Evolutionary conservation across 192 early-diverging fungal species (phyloP).

Genomic region (Backusella tarrabulga): DNA sequence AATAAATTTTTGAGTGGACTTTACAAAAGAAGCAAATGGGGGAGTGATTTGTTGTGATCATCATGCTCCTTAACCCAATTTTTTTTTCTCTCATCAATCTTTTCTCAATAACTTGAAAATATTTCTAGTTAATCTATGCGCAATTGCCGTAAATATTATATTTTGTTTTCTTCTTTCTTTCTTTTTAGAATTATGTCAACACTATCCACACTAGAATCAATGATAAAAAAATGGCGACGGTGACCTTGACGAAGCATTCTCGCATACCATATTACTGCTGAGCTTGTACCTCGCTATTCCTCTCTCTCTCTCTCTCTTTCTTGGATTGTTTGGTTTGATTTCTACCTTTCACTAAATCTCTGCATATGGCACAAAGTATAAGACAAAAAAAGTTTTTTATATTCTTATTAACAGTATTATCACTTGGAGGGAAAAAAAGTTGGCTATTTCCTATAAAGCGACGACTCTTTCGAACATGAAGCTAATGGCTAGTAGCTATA

Average conservation of each 20-base stretch:
- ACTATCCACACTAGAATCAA: no score
- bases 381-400: not conserved
- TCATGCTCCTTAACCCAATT: no score
- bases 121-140: constrained; percentile 57
- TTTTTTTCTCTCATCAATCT: no score
- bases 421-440: not conserved
- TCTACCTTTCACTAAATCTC: constrained; percentile 64
- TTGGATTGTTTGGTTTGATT: constrained; percentile 76
- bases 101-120: no score
- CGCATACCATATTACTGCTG: constrained; percentile 71
- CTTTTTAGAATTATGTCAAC: no score
- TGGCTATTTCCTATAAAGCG: constrained; percentile 28
- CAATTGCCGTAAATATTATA: constrained; percentile 47
- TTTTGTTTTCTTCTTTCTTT: not conserved
- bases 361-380: constrained; percentile 62
- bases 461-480: constrained; percentile 64
- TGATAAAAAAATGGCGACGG: constrained; percentile 32
- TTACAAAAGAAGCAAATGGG: no score
- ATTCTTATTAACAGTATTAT: not conserved
- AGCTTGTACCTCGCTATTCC: constrained; percentile 75
- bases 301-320: constrained; percentile 61
- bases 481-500: constrained; percentile 74
- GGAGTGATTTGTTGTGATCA: no score
- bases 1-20: not conserved
- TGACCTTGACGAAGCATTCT: constrained; percentile 58